A percentile compares a stretch with the other conserved stretches of the same genome.
phyloP scores from a whole-genome alignment of 2,329 filamentous ascomycete genomes.

The Pyricularia grisea region DNA sequence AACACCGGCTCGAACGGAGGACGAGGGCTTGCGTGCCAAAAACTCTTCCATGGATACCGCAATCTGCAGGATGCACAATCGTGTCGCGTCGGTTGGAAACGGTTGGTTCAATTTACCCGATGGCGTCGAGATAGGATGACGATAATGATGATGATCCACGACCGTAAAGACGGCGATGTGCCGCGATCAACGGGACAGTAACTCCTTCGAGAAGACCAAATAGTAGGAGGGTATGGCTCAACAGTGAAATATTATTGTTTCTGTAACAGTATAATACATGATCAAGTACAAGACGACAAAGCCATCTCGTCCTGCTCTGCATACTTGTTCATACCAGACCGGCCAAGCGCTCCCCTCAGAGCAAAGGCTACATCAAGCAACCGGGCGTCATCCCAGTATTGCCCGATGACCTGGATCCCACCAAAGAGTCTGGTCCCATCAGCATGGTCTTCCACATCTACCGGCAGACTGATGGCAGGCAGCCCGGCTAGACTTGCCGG shows the following conservation, averaged over 20 bases:
- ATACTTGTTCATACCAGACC: neutral
- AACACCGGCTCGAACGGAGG: no score
- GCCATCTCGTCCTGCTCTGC: neutral
- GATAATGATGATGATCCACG: no score
- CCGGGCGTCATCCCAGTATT: constrained; percentile 65
- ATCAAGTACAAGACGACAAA: neutral
- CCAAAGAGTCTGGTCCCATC: constrained; percentile 21
- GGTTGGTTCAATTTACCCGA: no score
- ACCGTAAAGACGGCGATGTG: no score
- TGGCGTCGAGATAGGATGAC: no score
- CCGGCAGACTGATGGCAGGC: constrained; percentile 77
- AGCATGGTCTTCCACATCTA: neutral
- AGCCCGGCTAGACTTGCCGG: constrained; percentile 87
- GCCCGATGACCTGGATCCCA: constrained; percentile 71
- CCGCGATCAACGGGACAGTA: no score
- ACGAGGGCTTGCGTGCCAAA: no score
- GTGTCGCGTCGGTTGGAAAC: no score
- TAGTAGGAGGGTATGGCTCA: neutral
- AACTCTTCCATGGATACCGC: no score
- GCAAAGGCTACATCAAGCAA: constrained; percentile 49
- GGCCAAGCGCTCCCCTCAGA: constrained; percentile 14
- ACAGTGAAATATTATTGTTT: neutral
- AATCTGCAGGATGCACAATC: no score
- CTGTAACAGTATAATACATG: neutral
- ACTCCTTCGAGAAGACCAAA: neutral